phyloP scores from a whole-genome alignment of 2,329 filamentous ascomycete species.

The Raffaelea arxii region DNA sequence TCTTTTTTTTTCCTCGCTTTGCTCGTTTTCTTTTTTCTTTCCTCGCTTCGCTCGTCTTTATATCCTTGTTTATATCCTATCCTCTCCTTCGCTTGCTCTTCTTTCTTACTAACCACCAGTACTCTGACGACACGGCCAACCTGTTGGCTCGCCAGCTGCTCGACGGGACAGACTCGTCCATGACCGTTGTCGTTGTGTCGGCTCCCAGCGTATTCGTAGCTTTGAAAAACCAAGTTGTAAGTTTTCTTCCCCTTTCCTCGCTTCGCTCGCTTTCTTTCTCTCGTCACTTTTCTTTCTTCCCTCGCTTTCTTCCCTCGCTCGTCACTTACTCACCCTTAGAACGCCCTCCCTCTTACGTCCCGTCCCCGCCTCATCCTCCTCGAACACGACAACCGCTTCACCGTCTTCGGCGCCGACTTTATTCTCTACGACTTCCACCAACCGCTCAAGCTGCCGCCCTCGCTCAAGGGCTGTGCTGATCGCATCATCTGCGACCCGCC shows the following conservation, averaged over 20 bases:
- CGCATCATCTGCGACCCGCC: conserved; percentile 69
- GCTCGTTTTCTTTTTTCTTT: no score
- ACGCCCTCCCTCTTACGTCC: background rate
- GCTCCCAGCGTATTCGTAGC: conserved; percentile 70
- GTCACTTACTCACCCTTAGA: background rate
- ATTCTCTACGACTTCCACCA: conserved; percentile 64
- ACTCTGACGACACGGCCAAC: conserved; percentile 61
- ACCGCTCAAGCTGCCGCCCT: conserved; percentile 51
- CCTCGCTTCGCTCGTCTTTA: no score
- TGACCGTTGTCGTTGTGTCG: conserved; percentile 59
- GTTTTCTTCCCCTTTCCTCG: background rate
- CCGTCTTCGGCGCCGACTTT: conserved; percentile 60
- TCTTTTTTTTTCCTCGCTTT: no score
- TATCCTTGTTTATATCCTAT: background rate
- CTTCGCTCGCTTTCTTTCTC: background rate
- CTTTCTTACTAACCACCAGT: conserved; percentile 33
- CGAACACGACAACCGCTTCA: conserved; percentile 66
- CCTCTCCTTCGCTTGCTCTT: background rate
- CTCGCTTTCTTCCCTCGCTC: background rate
- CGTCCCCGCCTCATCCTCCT: conserved; percentile 54
- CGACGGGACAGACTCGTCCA: conserved; percentile 41
- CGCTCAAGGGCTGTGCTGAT: conserved; percentile 54
- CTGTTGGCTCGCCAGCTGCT: conserved; percentile 56
- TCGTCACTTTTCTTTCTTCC: background rate
- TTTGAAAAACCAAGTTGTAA: conserved; percentile 46